These are phyloP conservation scores for Candida sanyaensis DNA, from an alignment of 1,139 yeast genomes.

Conservation along the genomic window DNA sequence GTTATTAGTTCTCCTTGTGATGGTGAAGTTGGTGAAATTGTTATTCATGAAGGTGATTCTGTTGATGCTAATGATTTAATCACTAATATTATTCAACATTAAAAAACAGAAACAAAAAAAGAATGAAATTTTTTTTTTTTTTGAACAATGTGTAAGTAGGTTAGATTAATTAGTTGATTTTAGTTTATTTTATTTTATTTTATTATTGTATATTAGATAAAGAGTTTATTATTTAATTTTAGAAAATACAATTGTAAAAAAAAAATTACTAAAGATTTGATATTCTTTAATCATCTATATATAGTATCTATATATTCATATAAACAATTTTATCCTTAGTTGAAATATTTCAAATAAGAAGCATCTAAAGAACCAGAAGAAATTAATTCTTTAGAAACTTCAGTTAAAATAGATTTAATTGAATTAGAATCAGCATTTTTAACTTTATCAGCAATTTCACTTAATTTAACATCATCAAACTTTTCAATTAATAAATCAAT, in stretches of 20 bases:
- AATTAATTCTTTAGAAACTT: conserved; percentile 45
- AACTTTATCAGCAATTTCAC: conserved; percentile 65
- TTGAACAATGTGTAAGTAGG: not conserved
- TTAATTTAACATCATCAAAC: conserved; percentile 75
- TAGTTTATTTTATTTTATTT: not conserved
- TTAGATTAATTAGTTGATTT: too few relatives aligned
- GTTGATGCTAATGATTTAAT: conserved; percentile 92
- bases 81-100: conserved; percentile 26
- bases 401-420: conserved; percentile 54
- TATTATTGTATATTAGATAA: conserved; percentile 1
- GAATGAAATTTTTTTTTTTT: not conserved
- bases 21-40: conserved; percentile 77
- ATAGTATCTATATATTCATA: not conserved
- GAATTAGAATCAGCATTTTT: conserved; percentile 51
- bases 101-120: not conserved
- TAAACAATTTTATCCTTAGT: not conserved
- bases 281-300: too few relatives aligned
- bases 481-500: conserved; percentile 75
- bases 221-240: not conserved
- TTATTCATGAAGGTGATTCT: conserved; percentile 87
- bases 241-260: too few relatives aligned
- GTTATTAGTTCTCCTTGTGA: conserved; percentile 89
- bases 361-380: conserved; percentile 34
- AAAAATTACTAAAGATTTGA: too few relatives aligned
- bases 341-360: conserved; percentile 39